Evolutionary conservation across 1,139 yeast genomes (phyloP).

Genomic region (Magnusiomyces tetraspermus): DNA sequence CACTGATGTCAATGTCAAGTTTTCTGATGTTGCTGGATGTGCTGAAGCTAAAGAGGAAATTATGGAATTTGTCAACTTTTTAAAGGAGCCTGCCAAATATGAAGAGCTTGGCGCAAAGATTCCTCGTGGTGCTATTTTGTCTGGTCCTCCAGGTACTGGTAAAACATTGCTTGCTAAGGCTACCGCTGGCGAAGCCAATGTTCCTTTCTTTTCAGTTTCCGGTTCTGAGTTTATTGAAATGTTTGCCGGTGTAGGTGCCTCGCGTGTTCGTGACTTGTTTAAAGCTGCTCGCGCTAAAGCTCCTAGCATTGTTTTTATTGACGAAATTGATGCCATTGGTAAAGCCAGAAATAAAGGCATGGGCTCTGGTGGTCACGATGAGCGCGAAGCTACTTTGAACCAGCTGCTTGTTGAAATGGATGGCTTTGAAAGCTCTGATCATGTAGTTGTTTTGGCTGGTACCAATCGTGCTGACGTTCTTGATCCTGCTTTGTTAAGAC

Average conservation of each 20-base stretch:
- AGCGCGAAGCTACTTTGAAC: slow-evolving; percentile 90
- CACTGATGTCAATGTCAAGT: slow-evolving; percentile 77
- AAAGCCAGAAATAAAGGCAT: slow-evolving; percentile 81
- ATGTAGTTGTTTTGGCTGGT: slow-evolving; percentile 94
- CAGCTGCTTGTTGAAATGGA: slow-evolving; percentile 97
- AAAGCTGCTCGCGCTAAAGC: slow-evolving; percentile 88
- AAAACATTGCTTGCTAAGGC: slow-evolving; percentile 95
- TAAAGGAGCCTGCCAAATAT: slow-evolving; percentile 80
- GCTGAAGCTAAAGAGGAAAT: slow-evolving; percentile 95
- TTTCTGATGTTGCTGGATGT: slow-evolving; percentile 95
- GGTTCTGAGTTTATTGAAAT: slow-evolving; percentile 97
- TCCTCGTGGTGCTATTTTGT: slow-evolving; percentile 93
- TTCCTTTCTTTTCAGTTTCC: slow-evolving; percentile 87
- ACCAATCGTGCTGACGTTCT: slow-evolving; percentile 91
- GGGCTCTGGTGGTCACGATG: slow-evolving; percentile 85
- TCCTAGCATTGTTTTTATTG: slow-evolving; percentile 88
- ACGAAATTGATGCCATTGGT: slow-evolving; percentile 98
- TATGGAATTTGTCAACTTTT: slow-evolving; percentile 91
- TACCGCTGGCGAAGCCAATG: slow-evolving; percentile 98
- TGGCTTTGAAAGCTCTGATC: slow-evolving; percentile 83
- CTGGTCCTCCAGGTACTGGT: slow-evolving; percentile 99
- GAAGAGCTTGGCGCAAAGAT: slow-evolving; percentile 92
- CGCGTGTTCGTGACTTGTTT: slow-evolving; percentile 90
- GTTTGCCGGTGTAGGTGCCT: slow-evolving; percentile 99
- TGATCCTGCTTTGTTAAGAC: slow-evolving; percentile 88